Percentiles rank a stretch among this genome's conserved stretches.
These are phyloP conservation scores for Mycena sp. DNA, from an alignment of 1,284 basidiomycete species.

Conservation along the genomic window DNA sequence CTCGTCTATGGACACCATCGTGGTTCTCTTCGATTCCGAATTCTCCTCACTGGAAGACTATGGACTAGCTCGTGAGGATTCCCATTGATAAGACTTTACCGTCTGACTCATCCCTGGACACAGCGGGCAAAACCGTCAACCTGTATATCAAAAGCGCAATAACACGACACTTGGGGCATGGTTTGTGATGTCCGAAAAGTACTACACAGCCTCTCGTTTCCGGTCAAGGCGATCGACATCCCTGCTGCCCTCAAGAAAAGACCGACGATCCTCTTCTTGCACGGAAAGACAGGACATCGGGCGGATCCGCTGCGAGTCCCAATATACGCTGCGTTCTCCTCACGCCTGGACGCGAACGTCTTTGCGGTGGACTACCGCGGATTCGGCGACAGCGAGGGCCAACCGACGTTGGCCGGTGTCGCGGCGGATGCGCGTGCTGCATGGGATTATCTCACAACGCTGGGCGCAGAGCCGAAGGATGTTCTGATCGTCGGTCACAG, in stretches of 20 bases:
- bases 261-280: slow-evolving; percentile 87
- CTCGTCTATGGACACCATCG: not conserved
- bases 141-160: slow-evolving; percentile 78
- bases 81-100: not conserved
- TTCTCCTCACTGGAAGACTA: not conserved
- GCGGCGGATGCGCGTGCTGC: slow-evolving; percentile 79
- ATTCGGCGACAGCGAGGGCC: slow-evolving; percentile 86
- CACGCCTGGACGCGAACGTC: slow-evolving; percentile 77
- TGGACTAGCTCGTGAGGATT: not conserved
- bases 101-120: not conserved
- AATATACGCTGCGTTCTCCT: slow-evolving; percentile 68
- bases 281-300: slow-evolving; percentile 88
- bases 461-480: slow-evolving; percentile 65
- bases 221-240: slow-evolving; percentile 34
- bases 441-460: slow-evolving; percentile 78
- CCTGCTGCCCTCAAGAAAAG: slow-evolving; percentile 59
- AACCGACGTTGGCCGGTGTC: slow-evolving; percentile 80
- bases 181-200: slow-evolving; percentile 82
- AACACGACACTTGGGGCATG: slow-evolving; percentile 86
- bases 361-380: slow-evolving; percentile 89
- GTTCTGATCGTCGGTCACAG: slow-evolving; percentile 84
- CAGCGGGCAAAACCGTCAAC: slow-evolving; percentile 78
- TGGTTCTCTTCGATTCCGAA: not conserved
- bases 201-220: slow-evolving; percentile 58
- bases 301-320: slow-evolving; percentile 69